Percentiles rank a stretch among this genome's conserved stretches.
phyloP scores from a whole-genome alignment of 192 early-diverging fungal species.

The Umbelopsis sp. region DNA sequence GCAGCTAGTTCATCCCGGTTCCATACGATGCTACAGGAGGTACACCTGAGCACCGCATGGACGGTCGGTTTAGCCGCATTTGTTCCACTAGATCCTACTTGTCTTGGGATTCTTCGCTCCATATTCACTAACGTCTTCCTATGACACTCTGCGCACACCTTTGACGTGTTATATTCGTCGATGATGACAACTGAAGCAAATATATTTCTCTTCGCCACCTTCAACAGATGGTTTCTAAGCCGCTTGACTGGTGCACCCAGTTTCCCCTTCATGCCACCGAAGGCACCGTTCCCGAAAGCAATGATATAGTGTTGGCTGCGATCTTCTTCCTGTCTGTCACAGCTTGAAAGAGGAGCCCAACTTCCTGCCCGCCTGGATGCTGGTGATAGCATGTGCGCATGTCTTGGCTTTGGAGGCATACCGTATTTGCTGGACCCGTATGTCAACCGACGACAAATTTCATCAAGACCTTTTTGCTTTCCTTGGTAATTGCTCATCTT shows the following conservation, averaged over 20 bases:
- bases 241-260: not conserved
- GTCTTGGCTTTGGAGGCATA: too few species aligned
- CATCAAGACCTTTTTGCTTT: too few species aligned
- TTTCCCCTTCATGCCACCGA: not conserved
- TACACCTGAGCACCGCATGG: constrained; percentile 5
- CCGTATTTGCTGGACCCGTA: too few species aligned
- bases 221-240: not conserved
- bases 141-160: not conserved
- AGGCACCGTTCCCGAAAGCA: constrained; percentile 1
- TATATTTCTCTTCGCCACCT: not conserved
- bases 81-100: not conserved
- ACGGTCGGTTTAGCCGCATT: not conserved
- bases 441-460: too few species aligned
- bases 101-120: not conserved
- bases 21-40: not conserved
- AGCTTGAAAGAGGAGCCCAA: too few species aligned
- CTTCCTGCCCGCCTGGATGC: too few species aligned
- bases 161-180: not conserved
- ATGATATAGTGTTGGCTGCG: too few species aligned
- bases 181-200: not conserved
- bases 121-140: not conserved
- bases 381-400: too few species aligned
- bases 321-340: too few species aligned
- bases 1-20: constrained; percentile 7
- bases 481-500: too few species aligned